Base-by-base conservation (phyloP, 192 early-diverging fungal species). In the Gorgonomyces haynaldii region DNA sequence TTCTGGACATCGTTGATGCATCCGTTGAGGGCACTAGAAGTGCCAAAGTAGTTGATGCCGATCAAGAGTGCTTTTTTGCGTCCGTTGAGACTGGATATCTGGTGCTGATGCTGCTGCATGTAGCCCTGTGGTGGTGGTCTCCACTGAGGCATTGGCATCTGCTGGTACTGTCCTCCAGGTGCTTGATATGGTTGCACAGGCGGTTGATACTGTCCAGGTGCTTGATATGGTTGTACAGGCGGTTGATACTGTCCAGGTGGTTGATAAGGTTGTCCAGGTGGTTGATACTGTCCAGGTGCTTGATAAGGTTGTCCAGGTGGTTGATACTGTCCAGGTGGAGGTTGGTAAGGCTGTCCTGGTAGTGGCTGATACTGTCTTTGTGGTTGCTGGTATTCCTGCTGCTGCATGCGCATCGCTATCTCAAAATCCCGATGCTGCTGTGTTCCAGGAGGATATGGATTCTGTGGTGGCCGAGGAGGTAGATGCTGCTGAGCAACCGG, bases 1-100 rank as follows among this genome's bases (percentile, higher is more conserved):
- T 80, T 72, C 30, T 47, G 15, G 32, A 70, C 70, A 49, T 73
- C 70, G 38, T 73, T 73, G 40, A 58, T 59, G 55, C 70, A 73
- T 3, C 66, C 65, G 13, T 29, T 37, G 12, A 72, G 76, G 54
- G 76, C 62, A 42, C 68, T 66, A 45, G 62, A 60, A 37, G 73
- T 65, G 20, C 72, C 68, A 37, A 70, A 65, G 64, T 96, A 96
- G 58, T 96, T 96, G 64, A 94, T 89, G 17, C 92, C 92, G 49
- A 96, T 82, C 30, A 96, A 70, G 17, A 96, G 64, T 6, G 89
- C 91, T 31, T 62, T 62, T 27, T 58, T 62, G 34, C 42, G 46
- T 10, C 64, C 64, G 2, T 44, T 45, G 28, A 56, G 57, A 2
- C 15, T 61, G 0, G 56, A 60, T 4, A 62, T 36, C 40, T 56